Base-by-base conservation (phyloP, 2,329 filamentous ascomycete genomes). In the Kalmusia sp. region DNA sequence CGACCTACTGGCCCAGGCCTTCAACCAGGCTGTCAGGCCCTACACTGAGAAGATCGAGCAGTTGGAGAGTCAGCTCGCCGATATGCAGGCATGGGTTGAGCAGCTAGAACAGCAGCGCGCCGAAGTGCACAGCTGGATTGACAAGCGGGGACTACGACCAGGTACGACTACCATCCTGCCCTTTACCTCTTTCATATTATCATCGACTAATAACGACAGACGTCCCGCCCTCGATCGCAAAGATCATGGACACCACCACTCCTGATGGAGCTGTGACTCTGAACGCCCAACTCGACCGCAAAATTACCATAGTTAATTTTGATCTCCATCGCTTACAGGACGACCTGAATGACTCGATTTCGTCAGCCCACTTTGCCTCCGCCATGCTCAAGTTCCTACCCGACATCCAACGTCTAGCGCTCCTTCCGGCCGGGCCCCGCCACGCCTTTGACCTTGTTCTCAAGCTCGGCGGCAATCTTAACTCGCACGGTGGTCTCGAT, bases 281-380 rank as follows among this genome's bases (percentile, higher is more conserved):
- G 56, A 82, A 82, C 64, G 80, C 79, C n/a, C 80, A 83, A 64
- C 79, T 83, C 55, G 80, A 83, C 68, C 80, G 80, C 76, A 83
- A 83, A 62, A 83, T 83, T 71, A 83, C 80, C 31, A 82, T 83
- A 50, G 80, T 83, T 50, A 83, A 83, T 72, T 82, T 82, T 65
- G 80, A 83, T 64, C 79, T 83, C 3, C 80, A 83, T 73, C 79
- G 80, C 46, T 75, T 83, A 40, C 80, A 83, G 66, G 80, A 83
- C 68, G 80, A 82, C 61, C 76, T 83, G 59, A 82, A 82, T 70
- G 79, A 82, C 64, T 79, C 78, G 47, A 80, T 83, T 46, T 80
- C 79, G 17, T 78, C 78, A 4, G 75, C 80, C 4, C 80, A 81
- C 59, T 83, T 83, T 68, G 78, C 77, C 48, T 78, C 78, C 12